Conservation (phyloP, 2,329 filamentous ascomycete species). For the Ophiostoma triangulosporum region DNA sequence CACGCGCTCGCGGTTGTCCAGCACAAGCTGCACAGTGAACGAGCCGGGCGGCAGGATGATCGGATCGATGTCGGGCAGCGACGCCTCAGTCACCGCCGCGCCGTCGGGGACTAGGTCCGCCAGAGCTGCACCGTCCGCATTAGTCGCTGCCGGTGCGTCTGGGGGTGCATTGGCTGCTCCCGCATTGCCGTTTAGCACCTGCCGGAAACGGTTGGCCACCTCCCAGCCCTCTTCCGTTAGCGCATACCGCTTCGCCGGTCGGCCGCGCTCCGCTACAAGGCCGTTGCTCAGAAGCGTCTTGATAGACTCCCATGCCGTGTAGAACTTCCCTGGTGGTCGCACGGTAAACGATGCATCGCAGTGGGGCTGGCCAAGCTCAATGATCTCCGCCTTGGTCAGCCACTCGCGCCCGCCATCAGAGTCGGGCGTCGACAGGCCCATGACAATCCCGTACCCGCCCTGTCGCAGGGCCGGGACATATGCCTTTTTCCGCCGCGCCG, state of each 20-base stretch:
- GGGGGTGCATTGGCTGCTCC: neutral
- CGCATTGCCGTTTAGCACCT: conserved; percentile 19
- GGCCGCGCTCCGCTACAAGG: conserved; percentile 56
- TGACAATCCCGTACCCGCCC: conserved; percentile 58
- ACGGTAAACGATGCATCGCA: conserved; percentile 62
- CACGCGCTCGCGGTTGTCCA: conserved; percentile 59
- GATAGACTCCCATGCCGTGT: conserved; percentile 76
- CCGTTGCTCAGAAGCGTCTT: conserved; percentile 62
- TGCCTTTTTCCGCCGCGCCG: conserved; percentile 35
- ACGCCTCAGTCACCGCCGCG: conserved; percentile 9
- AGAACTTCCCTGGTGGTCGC: conserved; percentile 52
- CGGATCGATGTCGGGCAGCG: conserved; percentile 38
- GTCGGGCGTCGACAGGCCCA: conserved; percentile 49
- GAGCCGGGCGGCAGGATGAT: conserved; percentile 49
- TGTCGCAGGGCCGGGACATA: conserved; percentile 64
- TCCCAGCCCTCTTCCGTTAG: conserved; percentile 71
- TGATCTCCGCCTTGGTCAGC: conserved; percentile 54
- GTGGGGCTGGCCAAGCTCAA: conserved; percentile 55
- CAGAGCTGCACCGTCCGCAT: neutral
- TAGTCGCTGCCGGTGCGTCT: neutral
- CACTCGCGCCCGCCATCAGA: conserved; percentile 38
- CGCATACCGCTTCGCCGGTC: conserved; percentile 53
- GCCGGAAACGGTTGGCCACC: conserved; percentile 50
- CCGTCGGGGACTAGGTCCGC: conserved; percentile 9
- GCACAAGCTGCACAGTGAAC: conserved; percentile 58